Base-by-base conservation (phyloP, 306 rosid genomes). In the Styphnolobium japonicum region DNA sequence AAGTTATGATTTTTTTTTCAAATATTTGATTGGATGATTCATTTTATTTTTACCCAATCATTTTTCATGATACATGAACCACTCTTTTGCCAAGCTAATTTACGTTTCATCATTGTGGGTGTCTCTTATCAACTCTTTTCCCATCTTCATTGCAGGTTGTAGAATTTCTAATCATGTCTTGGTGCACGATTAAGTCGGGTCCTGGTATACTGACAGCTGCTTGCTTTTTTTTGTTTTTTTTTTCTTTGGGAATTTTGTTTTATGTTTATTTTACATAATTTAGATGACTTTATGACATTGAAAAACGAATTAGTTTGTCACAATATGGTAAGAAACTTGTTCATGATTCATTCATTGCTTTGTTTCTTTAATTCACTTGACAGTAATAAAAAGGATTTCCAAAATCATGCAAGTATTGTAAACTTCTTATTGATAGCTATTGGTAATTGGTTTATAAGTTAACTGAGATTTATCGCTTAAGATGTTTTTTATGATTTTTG, bases 171-270 rank as follows among this genome's bases (percentile, higher is more conserved):
- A 79, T 25, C 84, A 92, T 92, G 94, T 89, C 97, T 85, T 92
- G 97, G 97, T 92, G 97, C 80, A 89, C 97, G 6, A 86, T 92
- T 72, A 94, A 92, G 80, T 92, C 97, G 18, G 97, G 89, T 86
- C 97, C 92, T 2, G 94, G 97, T 92, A 88, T 73, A 71, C 11
- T 76, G 33, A 37, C 74, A 31, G 15, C 46, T 10, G 48, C 23
- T 39, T 40, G 9, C 29, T 39, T n/a, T 76, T 73, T 3, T 39
- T 2, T 64, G 21, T 61, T 61, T 15, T 18, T 7, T 60, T 21
- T 21, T 21, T 2, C 1, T 53, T 58, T 58, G n/a, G n/a, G n/a
- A n/a, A n/a, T n/a, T n/a, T n/a, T n/a, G n/a, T n/a, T n/a, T n/a
- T n/a, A n/a, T n/a, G n/a, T 27, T 4, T n/a, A n/a, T 34, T 5